Evolutionary conservation across 768 basidiomycete species (phyloP).

Genomic region (Rhodotorula graminis): DNA sequence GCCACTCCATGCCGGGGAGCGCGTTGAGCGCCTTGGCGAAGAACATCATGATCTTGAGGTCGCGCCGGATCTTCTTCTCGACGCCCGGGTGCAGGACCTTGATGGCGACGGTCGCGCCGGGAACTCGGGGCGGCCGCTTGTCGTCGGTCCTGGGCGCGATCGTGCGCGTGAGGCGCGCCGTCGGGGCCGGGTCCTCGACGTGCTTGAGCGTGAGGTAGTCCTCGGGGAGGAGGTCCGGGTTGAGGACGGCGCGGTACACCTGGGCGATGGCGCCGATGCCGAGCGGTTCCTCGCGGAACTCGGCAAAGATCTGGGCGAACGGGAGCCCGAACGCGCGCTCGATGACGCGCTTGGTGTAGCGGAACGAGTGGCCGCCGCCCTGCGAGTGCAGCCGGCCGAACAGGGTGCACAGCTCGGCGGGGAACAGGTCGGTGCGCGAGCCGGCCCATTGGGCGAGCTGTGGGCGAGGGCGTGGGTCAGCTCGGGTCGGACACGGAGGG

Average conservation of each 20-base stretch:
- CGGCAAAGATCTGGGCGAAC: constrained; percentile 84
- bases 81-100: constrained; percentile 92
- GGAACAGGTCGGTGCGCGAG: constrained; percentile 89
- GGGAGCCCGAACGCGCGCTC: constrained; percentile 74
- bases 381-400: constrained; percentile 84
- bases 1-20: constrained; percentile 91
- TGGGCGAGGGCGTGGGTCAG: background rate
- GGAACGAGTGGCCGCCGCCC: constrained; percentile 71
- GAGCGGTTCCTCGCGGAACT: constrained; percentile 79
- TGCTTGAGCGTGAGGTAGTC: constrained; percentile 75
- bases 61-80: constrained; percentile 71
- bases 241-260: constrained; percentile 84
- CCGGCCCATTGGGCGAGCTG: constrained; percentile 98
- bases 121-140: constrained; percentile 61
- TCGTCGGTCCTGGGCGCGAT: constrained; percentile 38
- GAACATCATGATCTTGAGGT: constrained; percentile 90
- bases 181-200: constrained; percentile 28
- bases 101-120: constrained; percentile 83
- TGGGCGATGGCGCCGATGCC: constrained; percentile 99
- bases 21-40: constrained; percentile 73
- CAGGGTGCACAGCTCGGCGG: constrained; percentile 72
- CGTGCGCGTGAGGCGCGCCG: constrained; percentile 14
- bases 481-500: background rate
- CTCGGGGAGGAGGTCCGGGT: constrained; percentile 74
- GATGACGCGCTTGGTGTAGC: constrained; percentile 73